A percentile compares a stretch with the other conserved stretches of the same genome.
Conservation (phyloP, 805 yeast genomes). For the Saccharomyces kudriavzevii region DNA sequence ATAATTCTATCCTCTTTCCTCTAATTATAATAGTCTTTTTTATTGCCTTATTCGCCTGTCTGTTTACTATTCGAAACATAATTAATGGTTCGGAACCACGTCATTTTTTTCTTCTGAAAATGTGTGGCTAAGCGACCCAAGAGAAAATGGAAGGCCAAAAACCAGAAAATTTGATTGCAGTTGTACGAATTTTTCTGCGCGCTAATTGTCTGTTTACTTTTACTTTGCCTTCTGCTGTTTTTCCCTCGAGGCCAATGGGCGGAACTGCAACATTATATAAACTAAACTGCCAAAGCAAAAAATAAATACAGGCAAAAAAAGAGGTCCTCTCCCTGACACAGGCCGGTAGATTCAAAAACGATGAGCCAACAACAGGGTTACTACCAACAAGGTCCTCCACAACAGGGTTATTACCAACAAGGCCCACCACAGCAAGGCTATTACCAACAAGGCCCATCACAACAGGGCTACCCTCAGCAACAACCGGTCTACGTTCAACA, state of each 20-base stretch:
- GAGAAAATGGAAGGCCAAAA: neutral
- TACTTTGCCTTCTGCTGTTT: neutral
- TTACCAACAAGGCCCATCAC: conserved; percentile 18
- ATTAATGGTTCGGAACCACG: neutral
- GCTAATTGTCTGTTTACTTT: neutral
- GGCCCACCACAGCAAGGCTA: conserved; percentile 16
- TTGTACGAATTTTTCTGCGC: neutral
- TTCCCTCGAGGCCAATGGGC: neutral
- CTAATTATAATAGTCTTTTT: conserved; percentile 2
- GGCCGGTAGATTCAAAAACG: neutral
- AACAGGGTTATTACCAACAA: conserved; percentile 14
- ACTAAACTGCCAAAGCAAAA: neutral
- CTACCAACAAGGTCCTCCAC: conserved; percentile 8
- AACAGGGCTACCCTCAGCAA: conserved; percentile 22
- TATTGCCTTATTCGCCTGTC: neutral
- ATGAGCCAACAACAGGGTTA: neutral
- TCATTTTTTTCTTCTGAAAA: neutral
- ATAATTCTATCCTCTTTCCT: neutral
- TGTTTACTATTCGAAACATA: neutral
- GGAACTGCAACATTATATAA: neutral
- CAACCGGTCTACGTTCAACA: conserved; percentile 28
- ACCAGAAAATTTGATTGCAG: neutral
- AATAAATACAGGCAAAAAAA: neutral
- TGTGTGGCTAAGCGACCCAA: neutral
- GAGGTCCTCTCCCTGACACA: neutral